These are phyloP conservation scores for Tulasnella sp. DNA, from an alignment of 768 basidiomycete genomes.

Conservation along the genomic window DNA sequence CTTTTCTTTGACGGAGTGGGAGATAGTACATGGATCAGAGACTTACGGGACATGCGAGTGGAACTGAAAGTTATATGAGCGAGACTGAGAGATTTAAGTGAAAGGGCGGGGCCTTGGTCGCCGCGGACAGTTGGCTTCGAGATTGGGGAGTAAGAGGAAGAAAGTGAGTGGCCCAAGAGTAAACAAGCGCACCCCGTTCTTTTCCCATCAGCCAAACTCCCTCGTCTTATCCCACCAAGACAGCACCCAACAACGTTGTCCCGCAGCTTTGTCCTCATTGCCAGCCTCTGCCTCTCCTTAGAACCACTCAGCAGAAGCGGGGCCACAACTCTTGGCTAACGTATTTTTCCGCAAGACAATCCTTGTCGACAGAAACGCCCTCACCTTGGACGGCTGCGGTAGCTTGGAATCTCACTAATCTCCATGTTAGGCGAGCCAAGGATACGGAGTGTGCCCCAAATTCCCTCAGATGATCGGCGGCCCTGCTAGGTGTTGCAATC, in stretches of 20 bases:
- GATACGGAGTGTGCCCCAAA: not conserved
- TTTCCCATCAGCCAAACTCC: slow-evolving; percentile 2
- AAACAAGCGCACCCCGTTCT: not conserved
- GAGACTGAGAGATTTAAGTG: not conserved
- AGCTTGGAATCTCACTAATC: not conserved
- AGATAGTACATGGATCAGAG: not conserved
- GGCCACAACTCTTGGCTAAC: not conserved
- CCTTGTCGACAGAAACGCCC: not conserved
- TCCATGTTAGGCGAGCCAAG: not conserved
- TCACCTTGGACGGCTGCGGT: not conserved
- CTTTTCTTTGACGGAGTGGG: not conserved
- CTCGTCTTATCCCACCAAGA: not conserved
- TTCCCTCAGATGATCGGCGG: slow-evolving; percentile 13
- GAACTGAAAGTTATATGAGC: not conserved
- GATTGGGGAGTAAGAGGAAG: not conserved
- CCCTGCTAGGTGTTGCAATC: not conserved
- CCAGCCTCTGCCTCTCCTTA: not conserved
- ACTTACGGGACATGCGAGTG: not conserved
- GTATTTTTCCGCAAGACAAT: not conserved
- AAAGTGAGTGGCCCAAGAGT: not conserved
- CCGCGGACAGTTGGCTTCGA: not conserved
- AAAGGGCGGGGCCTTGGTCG: not conserved
- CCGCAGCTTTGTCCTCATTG: not conserved
- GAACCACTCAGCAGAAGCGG: not conserved
- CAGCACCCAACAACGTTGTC: not conserved